A percentile compares a stretch with the other conserved stretches of the same genome.
These are phyloP conservation scores for Volvox carteri DNA, from an alignment of 163 green algal genomes.

Conservation along the genomic window DNA sequence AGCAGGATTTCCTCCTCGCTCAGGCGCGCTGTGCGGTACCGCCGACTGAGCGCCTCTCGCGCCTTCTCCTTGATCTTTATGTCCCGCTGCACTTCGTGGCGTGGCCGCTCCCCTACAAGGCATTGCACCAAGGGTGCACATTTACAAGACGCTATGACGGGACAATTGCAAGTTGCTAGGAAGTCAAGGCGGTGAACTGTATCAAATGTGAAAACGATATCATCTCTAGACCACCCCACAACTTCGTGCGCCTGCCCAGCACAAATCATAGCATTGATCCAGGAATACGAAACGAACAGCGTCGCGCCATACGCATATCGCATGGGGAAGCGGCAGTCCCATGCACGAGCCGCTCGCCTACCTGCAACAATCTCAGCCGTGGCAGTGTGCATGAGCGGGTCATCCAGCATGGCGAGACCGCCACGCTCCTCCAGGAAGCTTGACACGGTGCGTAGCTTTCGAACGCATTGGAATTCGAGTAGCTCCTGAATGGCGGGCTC, in stretches of 20 bases:
- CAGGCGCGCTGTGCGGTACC: constrained; percentile 67
- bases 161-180: too few species aligned
- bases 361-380: constrained; percentile 89
- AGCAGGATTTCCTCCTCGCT: constrained; percentile 85
- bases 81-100: constrained; percentile 86
- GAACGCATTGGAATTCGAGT: constrained; percentile 92
- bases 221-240: too few species aligned
- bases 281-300: too few species aligned
- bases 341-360: constrained; percentile 10
- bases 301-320: too few species aligned
- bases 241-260: too few species aligned
- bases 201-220: too few species aligned
- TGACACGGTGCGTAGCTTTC: constrained; percentile 85
- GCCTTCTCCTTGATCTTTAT: constrained; percentile 94
- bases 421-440: constrained; percentile 80
- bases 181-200: too few species aligned
- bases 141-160: too few species aligned
- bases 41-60: constrained; percentile 79
- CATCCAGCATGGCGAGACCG: constrained; percentile 81
- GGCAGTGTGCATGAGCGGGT: constrained; percentile 84
- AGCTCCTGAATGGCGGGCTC: constrained; percentile 81
- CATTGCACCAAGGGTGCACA: too few species aligned
- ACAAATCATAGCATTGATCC: too few species aligned
- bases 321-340: too few species aligned
- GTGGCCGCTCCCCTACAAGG: constrained; percentile 61